Evolutionary conservation across 371 early-diverging fungal species (phyloP).

Genomic region (Apophysomyces ossiformis): DNA sequence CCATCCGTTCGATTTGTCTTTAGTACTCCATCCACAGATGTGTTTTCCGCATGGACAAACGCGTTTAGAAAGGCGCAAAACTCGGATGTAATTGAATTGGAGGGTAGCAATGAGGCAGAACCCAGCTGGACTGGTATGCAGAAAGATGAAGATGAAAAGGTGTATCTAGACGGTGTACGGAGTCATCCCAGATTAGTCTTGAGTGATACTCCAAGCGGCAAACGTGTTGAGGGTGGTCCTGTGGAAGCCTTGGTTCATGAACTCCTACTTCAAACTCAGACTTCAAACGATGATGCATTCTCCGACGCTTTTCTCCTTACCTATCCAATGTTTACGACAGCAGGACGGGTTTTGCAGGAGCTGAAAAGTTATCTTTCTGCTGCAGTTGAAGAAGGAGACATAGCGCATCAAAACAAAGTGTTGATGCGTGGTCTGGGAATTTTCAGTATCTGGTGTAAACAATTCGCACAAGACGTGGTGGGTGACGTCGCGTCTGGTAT

Average conservation of each 20-base stretch:
- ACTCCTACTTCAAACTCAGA: constrained; percentile 53
- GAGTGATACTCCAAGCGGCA: constrained; percentile 13
- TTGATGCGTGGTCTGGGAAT: constrained; percentile 32
- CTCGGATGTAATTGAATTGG: background rate
- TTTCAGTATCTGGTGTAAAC: constrained; percentile 32
- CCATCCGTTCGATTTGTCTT: background rate
- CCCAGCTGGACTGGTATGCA: constrained; percentile 32
- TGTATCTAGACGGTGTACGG: constrained; percentile 32
- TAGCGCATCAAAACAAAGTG: background rate
- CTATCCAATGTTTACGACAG: constrained; percentile 62
- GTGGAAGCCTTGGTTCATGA: constrained; percentile 71
- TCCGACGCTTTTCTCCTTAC: constrained; percentile 60
- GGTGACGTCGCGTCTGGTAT: constrained; percentile 51
- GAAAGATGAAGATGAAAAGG: background rate
- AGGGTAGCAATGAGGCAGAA: background rate
- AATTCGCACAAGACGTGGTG: constrained; percentile 38
- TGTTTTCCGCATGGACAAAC: constrained; percentile 11
- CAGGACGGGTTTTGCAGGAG: constrained; percentile 52
- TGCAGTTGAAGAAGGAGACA: constrained; percentile 2
- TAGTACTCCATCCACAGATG: constrained; percentile 6
- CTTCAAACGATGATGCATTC: constrained; percentile 23
- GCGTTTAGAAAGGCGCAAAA: constrained; percentile 22
- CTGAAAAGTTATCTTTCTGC: constrained; percentile 42
- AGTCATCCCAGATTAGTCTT: constrained; percentile 59
- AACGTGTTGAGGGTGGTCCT: constrained; percentile 57